Conservation (phyloP, 202 grass and related monocot species). For the Zizania palustris region DNA sequence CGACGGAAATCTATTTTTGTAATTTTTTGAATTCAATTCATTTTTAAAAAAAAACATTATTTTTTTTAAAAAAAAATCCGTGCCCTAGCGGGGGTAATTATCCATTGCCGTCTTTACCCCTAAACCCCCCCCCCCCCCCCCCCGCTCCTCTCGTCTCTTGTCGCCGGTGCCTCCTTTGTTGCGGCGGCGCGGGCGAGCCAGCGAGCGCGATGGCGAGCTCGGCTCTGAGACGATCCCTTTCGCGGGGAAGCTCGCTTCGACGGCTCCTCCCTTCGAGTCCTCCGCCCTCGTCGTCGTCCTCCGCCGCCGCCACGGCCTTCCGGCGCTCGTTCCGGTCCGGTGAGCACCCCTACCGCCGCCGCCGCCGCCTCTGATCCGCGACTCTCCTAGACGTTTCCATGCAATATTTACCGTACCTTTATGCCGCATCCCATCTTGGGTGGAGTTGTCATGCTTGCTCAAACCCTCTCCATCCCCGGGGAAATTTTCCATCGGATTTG, state of each 20-base stretch:
- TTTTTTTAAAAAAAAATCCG: too few relatives aligned
- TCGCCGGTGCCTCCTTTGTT: background rate
- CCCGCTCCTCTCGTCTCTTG: background rate
- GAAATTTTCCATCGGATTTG: background rate
- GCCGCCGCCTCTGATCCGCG: background rate
- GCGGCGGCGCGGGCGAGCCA: constrained; percentile 43
- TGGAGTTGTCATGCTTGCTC: background rate
- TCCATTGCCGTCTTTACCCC: background rate
- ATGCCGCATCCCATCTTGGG: background rate
- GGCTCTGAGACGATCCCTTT: constrained; percentile 37
- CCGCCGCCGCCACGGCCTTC: constrained; percentile 12
- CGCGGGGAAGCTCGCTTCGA: background rate
- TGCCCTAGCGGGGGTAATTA: too few relatives aligned
- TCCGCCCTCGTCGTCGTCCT: background rate
- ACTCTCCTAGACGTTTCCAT: background rate
- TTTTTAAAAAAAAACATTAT: too few relatives aligned
- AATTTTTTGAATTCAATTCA: too few relatives aligned
- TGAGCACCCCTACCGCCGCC: constrained; percentile 23
- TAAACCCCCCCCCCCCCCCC: constrained; percentile 20
- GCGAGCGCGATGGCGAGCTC: constrained; percentile 46
- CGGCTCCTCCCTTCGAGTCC: background rate
- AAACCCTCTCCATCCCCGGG: background rate
- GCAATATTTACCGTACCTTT: too few relatives aligned
- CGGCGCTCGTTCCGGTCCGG: constrained; percentile 40
- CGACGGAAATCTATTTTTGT: too few relatives aligned